Evolutionary conservation across 495 filamentous ascomycete species (phyloP), one percentile per base, ranked within the genome.

Genomic region (Diplogelasinospora grovesii): DNA sequence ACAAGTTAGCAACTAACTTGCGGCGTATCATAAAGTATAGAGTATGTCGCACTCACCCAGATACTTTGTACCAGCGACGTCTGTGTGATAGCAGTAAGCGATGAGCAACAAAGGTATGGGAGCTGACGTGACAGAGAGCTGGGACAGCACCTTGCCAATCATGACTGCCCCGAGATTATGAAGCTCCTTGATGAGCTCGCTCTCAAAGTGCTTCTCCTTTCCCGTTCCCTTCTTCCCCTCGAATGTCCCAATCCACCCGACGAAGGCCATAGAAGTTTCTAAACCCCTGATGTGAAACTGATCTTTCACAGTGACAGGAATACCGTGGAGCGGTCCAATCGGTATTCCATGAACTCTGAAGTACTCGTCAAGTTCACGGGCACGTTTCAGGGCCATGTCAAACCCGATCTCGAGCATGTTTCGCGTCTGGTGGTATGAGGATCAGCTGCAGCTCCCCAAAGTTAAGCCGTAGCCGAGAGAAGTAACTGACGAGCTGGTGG

Each of bases 401-500:
- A 85, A 85, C 35, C 83, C 71, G 24, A 79, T 78, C 37, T 87
- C 81, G 2, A 77, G 80, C 11, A 84, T 84, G 50, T 81, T 77
- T n/a, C 65, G 34, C 25, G 44, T 38, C 32, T 43, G 31, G 2
- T 21, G 3, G n/a, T 0, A 21, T 3, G n/a, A 21, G 25, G 13
- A 33, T 6, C 28, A 33, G 8, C 20, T 22, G 13, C 1, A 11
- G 26, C 3, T 2, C 10, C 10, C 6, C 10, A 7, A 6, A 28
- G 26, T 13, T 13, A 28, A 2, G 5, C 6, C 8, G 6, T 8
- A 18, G n/a, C n/a, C n/a, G n/a, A 14, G 22, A 16, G 22, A 10
- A n/a, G n/a, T 25, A 29, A 37, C 48, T 34, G 28, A 66, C 75
- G n/a, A 80, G 46, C 50, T 82, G 78, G 10, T 82, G 76, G 11